Evolutionary conservation across 352 stramenopile species (phyloP).

Genomic region (Phytophthora aleatoria): DNA sequence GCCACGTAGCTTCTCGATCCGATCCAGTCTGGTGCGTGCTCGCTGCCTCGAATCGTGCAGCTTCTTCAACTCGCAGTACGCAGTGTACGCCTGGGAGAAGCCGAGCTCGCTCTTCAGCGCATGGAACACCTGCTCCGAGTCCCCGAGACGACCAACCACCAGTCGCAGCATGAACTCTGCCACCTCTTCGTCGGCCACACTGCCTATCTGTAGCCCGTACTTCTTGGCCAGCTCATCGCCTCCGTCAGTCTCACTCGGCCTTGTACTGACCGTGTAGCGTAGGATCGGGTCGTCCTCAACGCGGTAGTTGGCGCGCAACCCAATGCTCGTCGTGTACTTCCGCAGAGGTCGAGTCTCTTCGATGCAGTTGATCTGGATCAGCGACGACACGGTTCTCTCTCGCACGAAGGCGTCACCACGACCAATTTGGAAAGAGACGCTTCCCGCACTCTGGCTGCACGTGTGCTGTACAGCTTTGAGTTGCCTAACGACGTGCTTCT

Average conservation of each 20-base stretch:
- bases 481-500: constrained; percentile 22
- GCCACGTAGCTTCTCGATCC: constrained; percentile 17
- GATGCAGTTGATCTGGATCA: constrained; percentile 11
- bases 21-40: constrained; percentile 10
- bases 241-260: constrained; percentile 26
- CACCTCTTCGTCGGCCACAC: constrained; percentile 46
- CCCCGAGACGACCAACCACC: constrained; percentile 35
- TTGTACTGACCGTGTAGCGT: constrained; percentile 63
- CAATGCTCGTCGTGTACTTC: constrained; percentile 42
- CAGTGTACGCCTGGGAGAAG: constrained; percentile 41
- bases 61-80: constrained; percentile 48
- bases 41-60: constrained; percentile 9
- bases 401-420: background rate
- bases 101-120: constrained; percentile 33
- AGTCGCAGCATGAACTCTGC: constrained; percentile 44
- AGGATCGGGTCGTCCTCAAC: constrained; percentile 49
- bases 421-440: constrained; percentile 25
- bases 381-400: constrained; percentile 7
- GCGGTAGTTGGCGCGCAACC: constrained; percentile 26
- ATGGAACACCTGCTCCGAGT: constrained; percentile 1
- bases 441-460: background rate
- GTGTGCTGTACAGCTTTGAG: constrained; percentile 9
- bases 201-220: constrained; percentile 17
- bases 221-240: constrained; percentile 23
- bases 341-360: constrained; percentile 16